Evolutionary conservation across 192 early-diverging fungal genomes (phyloP), one percentile per base, ranked within the genome.

Genomic region (Umbelopsis vinacea): DNA sequence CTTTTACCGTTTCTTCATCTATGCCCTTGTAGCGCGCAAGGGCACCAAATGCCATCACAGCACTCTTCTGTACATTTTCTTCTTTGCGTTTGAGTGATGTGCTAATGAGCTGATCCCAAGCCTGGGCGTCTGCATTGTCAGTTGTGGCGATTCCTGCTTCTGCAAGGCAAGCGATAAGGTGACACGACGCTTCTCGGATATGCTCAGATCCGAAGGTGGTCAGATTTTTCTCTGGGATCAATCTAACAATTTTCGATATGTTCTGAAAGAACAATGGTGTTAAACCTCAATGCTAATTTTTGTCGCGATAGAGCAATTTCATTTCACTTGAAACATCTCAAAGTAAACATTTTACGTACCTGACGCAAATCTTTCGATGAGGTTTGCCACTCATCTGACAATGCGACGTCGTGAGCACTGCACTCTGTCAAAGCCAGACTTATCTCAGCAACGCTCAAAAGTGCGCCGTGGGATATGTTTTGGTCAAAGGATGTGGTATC

Each of bases 71-170:
- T 15, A 92, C 85, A 68, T 73, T 71, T 55, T 91, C 90, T 71
- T 93, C 92, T 35, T 84, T 83, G 19, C 91, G 86, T 43, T 84
- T 83, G n/a, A 94, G 74, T 22, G 86, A 85, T 10, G 67, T 78
- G 26, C 80, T 55, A 0, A 92, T 73, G 3, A 92, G 46, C 0
- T 48, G 14, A 72, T 88, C 87, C 86, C 89, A 92, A 37, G 14
- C 12, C 12, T 35, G 12, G 19, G 26, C 7, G 33, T 63, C 57
- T 37, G 26, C 57, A 14, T 63, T 33, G 29, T 17, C 17, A 17
- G 6, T 26, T 15, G 33, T 38, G 2, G 37, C 6, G 5, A 43
- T 35, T 3, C 57, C 57, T 4, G 68, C 77, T 10, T 60, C 52
- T 7, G 88, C 73, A 23, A 90, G 75, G 68, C 81, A 82, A 17